Conservation (phyloP, 2,329 filamentous ascomycete genomes). For the Botryotinia calthae region DNA sequence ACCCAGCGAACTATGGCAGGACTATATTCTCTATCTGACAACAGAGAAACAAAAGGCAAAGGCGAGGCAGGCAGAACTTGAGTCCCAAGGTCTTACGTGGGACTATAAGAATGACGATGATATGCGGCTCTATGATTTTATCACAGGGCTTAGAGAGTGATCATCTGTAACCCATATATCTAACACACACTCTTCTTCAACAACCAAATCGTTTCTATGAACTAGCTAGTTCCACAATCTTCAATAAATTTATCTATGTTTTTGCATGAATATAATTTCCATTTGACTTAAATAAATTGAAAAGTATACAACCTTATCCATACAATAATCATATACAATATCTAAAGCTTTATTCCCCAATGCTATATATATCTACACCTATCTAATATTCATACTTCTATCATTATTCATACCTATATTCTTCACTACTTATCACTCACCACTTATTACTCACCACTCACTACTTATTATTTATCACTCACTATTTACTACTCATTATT, state of each 20-base stretch:
- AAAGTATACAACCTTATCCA: neutral
- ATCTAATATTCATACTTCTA: neutral
- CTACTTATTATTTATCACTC: too few relatives aligned
- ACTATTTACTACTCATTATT: too few relatives aligned
- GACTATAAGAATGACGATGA: neutral
- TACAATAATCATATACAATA: neutral
- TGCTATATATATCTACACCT: neutral
- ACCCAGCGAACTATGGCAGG: neutral
- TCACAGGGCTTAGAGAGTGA: too few relatives aligned
- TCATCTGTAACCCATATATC: neutral
- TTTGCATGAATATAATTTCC: neutral
- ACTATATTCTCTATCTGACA: neutral
- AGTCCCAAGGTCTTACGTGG: neutral
- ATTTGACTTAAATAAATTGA: neutral
- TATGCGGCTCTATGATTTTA: neutral
- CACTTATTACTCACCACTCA: accelerated
- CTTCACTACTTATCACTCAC: neutral
- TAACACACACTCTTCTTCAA: neutral
- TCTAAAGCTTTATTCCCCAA: neutral
- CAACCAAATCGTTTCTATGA: neutral
- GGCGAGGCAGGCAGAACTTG: neutral
- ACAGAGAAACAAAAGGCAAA: neutral
- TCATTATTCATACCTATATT: neutral
- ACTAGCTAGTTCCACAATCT: neutral
- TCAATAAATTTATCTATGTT: neutral